These are phyloP conservation scores for Phytophthora brassicae DNA, from an alignment of 352 stramenopile genomes.

Conservation along the genomic window DNA sequence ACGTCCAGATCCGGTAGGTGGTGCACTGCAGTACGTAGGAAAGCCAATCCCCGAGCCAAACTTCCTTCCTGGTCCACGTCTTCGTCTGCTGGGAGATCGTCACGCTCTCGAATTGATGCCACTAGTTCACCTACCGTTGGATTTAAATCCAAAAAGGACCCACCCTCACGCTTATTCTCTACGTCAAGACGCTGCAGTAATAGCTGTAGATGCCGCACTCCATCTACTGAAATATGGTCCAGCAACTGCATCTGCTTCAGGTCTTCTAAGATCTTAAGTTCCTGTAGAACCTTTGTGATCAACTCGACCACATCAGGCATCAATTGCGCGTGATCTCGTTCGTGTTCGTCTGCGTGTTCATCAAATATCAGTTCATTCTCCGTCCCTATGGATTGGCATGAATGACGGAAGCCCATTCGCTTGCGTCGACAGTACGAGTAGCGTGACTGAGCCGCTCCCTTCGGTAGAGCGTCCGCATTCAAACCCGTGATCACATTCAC, in stretches of 20 bases:
- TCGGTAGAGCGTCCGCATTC: slow-evolving; percentile 66
- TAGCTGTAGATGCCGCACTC: slow-evolving; percentile 65
- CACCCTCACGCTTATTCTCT: slow-evolving; percentile 13
- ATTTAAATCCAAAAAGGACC: slow-evolving; percentile 3
- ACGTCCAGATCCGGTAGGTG: slow-evolving; percentile 44
- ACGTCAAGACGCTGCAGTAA: slow-evolving; percentile 47
- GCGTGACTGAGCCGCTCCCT: slow-evolving; percentile 59
- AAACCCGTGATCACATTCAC: slow-evolving; percentile 80
- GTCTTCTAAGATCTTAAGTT: slow-evolving; percentile 75
- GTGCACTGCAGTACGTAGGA: slow-evolving; percentile 46
- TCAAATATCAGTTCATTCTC: slow-evolving; percentile 50
- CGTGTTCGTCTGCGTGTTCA: slow-evolving; percentile 32
- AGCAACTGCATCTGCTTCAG: slow-evolving; percentile 84
- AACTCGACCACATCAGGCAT: slow-evolving; percentile 74
- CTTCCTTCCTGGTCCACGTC: slow-evolving; percentile 53
- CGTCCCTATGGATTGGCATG: slow-evolving; percentile 67
- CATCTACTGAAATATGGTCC: slow-evolving; percentile 82
- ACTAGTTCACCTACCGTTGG: slow-evolving; percentile 37
- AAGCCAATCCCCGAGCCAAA: slow-evolving; percentile 48
- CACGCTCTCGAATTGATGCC: slow-evolving; percentile 20
- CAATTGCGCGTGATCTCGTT: slow-evolving; percentile 38
- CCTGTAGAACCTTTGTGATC: slow-evolving; percentile 72
- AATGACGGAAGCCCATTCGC: slow-evolving; percentile 74
- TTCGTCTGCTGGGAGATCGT: slow-evolving; percentile 27
- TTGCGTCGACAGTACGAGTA: slow-evolving; percentile 77